Evolutionary conservation across 2,329 filamentous ascomycete species (phyloP).

Genomic region (Neonectria neomacrospora): DNA sequence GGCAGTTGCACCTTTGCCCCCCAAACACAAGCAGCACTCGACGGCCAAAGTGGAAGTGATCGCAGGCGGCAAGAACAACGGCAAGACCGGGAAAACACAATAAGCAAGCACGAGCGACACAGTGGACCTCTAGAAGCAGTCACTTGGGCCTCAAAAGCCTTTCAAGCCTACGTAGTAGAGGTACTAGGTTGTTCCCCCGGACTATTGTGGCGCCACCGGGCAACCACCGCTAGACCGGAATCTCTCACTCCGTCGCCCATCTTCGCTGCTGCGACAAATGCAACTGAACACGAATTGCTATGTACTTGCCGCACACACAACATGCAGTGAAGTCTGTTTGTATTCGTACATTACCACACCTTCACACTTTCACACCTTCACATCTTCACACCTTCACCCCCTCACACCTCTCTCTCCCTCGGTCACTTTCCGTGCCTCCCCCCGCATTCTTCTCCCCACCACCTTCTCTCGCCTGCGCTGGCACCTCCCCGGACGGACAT

Average conservation of each 20-base stretch:
- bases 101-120: not conserved
- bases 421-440: constrained; percentile 25
- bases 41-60: not conserved
- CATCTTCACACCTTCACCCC: not conserved
- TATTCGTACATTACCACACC: not conserved
- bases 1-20: constrained; percentile 17
- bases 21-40: not conserved
- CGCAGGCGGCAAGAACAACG: not conserved
- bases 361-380: not conserved
- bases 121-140: not conserved
- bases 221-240: not conserved
- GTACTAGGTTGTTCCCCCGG: not conserved
- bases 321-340: not conserved
- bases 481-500: not conserved
- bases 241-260: not conserved
- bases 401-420: constrained; percentile 10
- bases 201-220: constrained; percentile 5
- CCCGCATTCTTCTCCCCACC: constrained; percentile 19
- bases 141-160: not conserved
- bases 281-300: not conserved
- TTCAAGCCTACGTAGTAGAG: no score
- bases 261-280: not conserved
- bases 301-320: not conserved
- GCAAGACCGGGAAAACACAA: not conserved
- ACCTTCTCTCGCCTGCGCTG: no score